A percentile compares a stretch with the other conserved stretches of the same genome.
These are phyloP conservation scores for Aspergillus sp. DNA, from an alignment of 2,329 filamentous ascomycete genomes.

Conservation along the genomic window DNA sequence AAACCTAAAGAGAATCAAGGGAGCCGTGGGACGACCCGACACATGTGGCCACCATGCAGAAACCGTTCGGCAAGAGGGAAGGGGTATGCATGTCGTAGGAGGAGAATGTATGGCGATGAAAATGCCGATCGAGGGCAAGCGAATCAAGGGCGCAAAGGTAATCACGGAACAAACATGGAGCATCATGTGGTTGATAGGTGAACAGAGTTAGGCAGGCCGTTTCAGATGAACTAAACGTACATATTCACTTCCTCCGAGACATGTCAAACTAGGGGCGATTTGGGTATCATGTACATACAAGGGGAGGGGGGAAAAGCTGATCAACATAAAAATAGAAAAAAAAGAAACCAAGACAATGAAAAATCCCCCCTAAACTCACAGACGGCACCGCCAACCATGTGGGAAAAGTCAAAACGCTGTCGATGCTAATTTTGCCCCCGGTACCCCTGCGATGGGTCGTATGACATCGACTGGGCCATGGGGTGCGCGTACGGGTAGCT, in stretches of 20 bases:
- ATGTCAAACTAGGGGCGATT: neutral
- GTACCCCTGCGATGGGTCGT: slow-evolving; percentile 12
- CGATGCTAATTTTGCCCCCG: slow-evolving; percentile 10
- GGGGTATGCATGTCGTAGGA: too few species aligned
- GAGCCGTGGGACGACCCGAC: neutral
- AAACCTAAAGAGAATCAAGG: neutral
- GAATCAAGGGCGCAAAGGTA: too few species aligned
- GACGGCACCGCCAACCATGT: slow-evolving; percentile 3
- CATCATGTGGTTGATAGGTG: slow-evolving; percentile 2
- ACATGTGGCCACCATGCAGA: neutral
- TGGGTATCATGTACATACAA: slow-evolving; percentile 2
- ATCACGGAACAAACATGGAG: neutral
- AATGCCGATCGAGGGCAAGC: neutral
- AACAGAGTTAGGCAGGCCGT: neutral
- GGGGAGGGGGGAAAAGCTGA: neutral
- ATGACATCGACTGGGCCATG: slow-evolving; percentile 14
- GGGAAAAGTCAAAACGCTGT: slow-evolving; percentile 7
- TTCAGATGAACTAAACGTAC: neutral
- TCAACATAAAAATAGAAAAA: neutral
- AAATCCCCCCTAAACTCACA: slow-evolving; percentile 5
- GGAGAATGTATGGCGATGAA: neutral
- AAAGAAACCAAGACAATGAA: slow-evolving; percentile 1
- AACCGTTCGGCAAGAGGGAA: neutral
- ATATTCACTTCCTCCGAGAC: neutral
- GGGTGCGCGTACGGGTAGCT: slow-evolving; percentile 15